Evolutionary conservation across 495 filamentous ascomycete genomes (phyloP), one percentile per base, ranked within the genome.

Genomic region (Thermochaetoides thermophila): DNA sequence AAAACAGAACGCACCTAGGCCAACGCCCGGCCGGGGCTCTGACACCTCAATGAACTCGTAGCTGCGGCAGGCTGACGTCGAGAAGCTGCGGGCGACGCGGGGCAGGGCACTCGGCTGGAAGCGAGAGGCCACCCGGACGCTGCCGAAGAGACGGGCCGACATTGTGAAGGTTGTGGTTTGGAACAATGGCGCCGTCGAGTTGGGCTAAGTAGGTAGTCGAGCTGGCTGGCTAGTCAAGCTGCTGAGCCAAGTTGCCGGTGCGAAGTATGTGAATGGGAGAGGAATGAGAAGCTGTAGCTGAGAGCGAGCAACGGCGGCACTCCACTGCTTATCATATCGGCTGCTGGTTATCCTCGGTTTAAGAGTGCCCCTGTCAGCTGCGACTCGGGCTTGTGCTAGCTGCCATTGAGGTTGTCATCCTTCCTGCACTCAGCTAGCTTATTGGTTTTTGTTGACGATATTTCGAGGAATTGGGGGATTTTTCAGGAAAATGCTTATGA

Each of bases 41-140:
- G 82, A 81, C 27, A 83, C 74, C 19, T 83, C 56, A 45, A 97
- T 74, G 53, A 79, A 73, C 49, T 93, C 78, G 60, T 94, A 96
- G 35, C 29, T 56, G 52, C 50, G 38, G 52, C 50, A 39, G 37
- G 66, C 50, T 21, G 70, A 59, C n/a, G 66, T 55, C 7, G 73
- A 80, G 49, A 72, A 83, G 31, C 48, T 59, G 21, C 64, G 58
- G 44, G 56, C 57, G 42, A 57, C 48, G 37, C 56, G 71, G 34
- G 61, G 68, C 31, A 63, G 63, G 17, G 59, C 61, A 14, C 23
- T 20, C 20, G 41, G 61, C 54, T 59, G 54, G 37, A 74, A 65
- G 52, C 63, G 65, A n/a, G 68, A 70, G 50, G 66, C 66, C n/a
- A n/a, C n/a, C n/a, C n/a, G n/a, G n/a, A n/a, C n/a, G n/a, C n/a